Evolutionary conservation across 345 rosid species (phyloP), one percentile per base, ranked within the genome.

Genomic region (Eucalyptus sp.): DNA sequence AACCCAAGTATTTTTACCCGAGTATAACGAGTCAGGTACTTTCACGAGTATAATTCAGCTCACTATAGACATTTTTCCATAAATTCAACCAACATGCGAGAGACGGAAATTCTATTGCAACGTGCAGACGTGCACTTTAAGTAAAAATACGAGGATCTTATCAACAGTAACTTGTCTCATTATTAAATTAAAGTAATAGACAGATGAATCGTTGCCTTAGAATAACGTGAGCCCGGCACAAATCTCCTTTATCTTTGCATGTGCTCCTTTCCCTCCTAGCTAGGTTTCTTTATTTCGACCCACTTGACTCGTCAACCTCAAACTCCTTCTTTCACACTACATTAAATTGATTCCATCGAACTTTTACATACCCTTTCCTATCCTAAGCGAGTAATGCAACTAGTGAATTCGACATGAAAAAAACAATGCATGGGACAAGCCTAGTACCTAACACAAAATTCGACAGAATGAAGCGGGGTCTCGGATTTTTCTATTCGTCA

Each of bases 301-400:
- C 14, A 10, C 48, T 37, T 76, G 12, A 37, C 15, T 76, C 24
- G 8, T 76, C 83, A 76, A 37, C 24, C 25, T 76, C 14, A 18
- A 71, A 71, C 17, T 68, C 44, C 81, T 33, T 37, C 25, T 37
- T 2, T 71, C 46, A 71, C 81, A 37, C 81, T 37, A 3, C 81
- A 71, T 17, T 37, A 8, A 10, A 33, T 37, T 37, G 81, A 71
- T 71, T 71, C 25, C 14, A 37, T 33, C 4, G 4, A 33, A 66
- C 43, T 15, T 31, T 66, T 24, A 29, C 10, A 62, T 62, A 62
- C n/a, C 9, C 3, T 66, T 33, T 71, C 81, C 41, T 15, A 43
- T 17, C 46, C 2, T 33, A 0, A 71, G 46, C 0, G 1, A 37
- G 83, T 20, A 37, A 76, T 1, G 4, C 41, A 68, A 68, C 22